Evolutionary conservation across 805 yeast genomes (phyloP).

Genomic region (Starmerella davenportii): DNA sequence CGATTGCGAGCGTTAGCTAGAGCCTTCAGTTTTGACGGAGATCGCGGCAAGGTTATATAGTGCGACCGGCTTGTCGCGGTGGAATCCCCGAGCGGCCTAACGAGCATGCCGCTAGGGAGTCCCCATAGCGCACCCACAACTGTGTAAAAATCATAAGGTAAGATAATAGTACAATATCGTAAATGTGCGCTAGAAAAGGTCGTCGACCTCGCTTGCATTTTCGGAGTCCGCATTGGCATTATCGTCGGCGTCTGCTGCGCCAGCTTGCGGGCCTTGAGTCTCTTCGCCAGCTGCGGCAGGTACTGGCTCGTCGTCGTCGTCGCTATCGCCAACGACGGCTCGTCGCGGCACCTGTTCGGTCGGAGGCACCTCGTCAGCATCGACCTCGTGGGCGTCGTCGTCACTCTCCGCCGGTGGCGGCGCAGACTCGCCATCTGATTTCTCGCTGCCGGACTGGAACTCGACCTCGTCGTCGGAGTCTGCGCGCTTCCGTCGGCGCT

Average conservation of each 20-base stretch:
- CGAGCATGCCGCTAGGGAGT: no score
- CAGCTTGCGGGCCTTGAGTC: constrained; percentile 13
- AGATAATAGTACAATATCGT: no score
- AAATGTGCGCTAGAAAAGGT: constrained; percentile 14
- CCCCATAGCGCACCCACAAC: no score
- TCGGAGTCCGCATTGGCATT: constrained; percentile 13
- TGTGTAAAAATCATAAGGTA: no score
- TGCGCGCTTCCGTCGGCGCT: constrained; percentile 6
- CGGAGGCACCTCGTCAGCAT: no score
- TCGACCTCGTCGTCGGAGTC: constrained; percentile 16
- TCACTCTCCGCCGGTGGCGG: constrained; percentile 14
- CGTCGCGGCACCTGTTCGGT: no score
- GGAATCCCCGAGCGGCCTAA: no score
- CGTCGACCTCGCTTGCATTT: constrained; percentile 10
- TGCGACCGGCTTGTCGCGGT: no score
- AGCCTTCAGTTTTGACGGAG: no score
- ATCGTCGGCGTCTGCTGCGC: constrained; percentile 2
- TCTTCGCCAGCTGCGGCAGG: constrained; percentile 15
- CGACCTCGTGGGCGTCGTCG: constrained; percentile 10
- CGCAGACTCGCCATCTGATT: constrained; percentile 22
- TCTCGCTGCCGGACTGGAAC: constrained; percentile 26
- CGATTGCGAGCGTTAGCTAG: no score
- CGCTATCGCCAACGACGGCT: constrained; percentile 6
- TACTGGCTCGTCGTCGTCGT: constrained; percentile 11
- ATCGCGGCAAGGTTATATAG: no score